phyloP scores from a whole-genome alignment of 768 basidiomycete genomes.

The Amanita thiersii region DNA sequence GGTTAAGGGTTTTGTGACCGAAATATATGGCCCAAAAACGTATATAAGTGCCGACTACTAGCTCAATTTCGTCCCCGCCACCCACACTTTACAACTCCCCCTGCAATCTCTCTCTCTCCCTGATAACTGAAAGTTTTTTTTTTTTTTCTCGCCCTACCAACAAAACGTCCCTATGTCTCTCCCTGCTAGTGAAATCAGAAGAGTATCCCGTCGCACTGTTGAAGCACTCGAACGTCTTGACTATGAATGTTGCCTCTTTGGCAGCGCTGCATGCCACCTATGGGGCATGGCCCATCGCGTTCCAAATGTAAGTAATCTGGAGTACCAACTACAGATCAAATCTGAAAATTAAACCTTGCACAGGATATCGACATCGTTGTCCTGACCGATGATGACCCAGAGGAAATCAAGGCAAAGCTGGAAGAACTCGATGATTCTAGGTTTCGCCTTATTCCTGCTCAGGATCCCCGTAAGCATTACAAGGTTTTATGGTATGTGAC shows the following conservation, averaged over 20 bases:
- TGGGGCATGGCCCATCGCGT: constrained; percentile 27
- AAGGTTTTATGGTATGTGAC: constrained; percentile 30
- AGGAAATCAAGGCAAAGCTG: constrained; percentile 32
- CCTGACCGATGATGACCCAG: constrained; percentile 23
- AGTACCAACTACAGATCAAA: neutral
- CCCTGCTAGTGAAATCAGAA: constrained; percentile 15
- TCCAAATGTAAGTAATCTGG: constrained; percentile 23
- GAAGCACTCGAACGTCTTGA: constrained; percentile 15
- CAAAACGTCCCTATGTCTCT: constrained; percentile 1
- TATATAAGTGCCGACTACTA: no score
- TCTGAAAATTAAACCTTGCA: constrained; percentile 2
- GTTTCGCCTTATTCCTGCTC: constrained; percentile 30
- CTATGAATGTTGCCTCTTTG: constrained; percentile 27
- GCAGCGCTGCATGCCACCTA: constrained; percentile 29
- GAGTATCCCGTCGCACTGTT: constrained; percentile 18
- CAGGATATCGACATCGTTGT: constrained; percentile 44
- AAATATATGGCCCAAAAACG: no score
- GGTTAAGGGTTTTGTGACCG: no score
- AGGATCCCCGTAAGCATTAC: constrained; percentile 30
- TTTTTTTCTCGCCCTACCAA: no score
- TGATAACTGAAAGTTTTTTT: no score
- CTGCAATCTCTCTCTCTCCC: no score
- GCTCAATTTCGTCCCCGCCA: no score
- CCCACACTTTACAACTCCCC: no score
- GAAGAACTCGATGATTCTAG: constrained; percentile 15